Base-by-base conservation (phyloP, 1,284 basidiomycete species). In the Malassezia globosa region DNA sequence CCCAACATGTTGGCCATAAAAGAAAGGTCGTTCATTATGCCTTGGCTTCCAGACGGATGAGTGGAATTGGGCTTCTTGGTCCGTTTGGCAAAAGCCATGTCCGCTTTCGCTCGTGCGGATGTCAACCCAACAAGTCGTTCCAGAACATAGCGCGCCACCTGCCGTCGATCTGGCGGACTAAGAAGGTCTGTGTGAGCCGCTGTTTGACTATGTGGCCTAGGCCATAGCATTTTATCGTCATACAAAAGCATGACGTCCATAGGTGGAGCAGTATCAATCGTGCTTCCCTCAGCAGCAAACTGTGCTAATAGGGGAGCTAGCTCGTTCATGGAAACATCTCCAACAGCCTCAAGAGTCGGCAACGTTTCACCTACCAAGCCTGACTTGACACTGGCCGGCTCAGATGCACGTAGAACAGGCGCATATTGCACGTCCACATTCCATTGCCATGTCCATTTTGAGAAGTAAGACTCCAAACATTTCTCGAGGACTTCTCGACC, bases 401-500 rank as follows among this genome's bases (percentile, higher is more conserved):
- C 7, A 6, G 44, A 51, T 10, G 49, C 50, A 21, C 26, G 40
- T 22, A 51, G 33, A 11, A 31, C 22, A 13, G 50, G 38, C 10
- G 45, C 44, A 4, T 13, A 23, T 35, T 52, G 50, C 18, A n/a
- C 27, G 24, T 52, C 50, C 4, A 52, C 46, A 21, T 52, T 45
- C 50, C 50, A 52, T 34, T 29, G 38, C 50, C 50, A 52, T 10
- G 41, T 45, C 50, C 50, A 52, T 18, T 47, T 47, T 8, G 44
- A 42, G 13, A 52, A 47, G 33, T 25, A 47, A 18, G 18, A 25
- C 25, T 52, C 50, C 3, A 52, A 31, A 11, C 23, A 16, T 4
- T 23, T 27, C 16, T 52, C 50, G 6, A 52, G 31, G 6, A 19
- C 18, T 0, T 18, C 44, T 25, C 50, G 43, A 11, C 45, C 50